Conservation (phyloP, 2,329 filamentous ascomycete genomes). For the Stachybotrys chlorohalonatus region DNA sequence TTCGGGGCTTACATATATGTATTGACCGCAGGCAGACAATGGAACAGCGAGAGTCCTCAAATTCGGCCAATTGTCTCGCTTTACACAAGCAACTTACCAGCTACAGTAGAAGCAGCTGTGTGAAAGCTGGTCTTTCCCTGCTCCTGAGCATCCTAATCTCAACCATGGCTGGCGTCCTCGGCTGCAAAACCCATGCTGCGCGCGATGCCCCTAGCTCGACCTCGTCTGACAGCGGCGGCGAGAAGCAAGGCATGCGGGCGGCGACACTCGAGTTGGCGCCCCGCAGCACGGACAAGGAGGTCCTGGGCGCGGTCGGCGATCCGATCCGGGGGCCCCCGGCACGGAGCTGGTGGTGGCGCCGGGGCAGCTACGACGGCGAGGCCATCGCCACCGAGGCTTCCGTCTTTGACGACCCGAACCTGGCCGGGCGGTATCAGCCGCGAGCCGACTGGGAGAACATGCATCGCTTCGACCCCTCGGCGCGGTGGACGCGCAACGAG, state of each 20-base stretch:
- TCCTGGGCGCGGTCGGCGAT: neutral
- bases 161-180: neutral
- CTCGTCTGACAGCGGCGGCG: neutral
- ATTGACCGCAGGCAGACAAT: neutral
- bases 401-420: slow-evolving; percentile 33
- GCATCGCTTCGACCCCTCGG: slow-evolving; percentile 37
- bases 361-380: neutral
- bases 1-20: neutral
- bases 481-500: slow-evolving; percentile 32
- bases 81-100: no score
- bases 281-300: neutral
- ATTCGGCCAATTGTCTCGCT: no score
- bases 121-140: no score
- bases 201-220: neutral
- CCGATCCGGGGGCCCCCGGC: no score
- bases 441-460: slow-evolving; percentile 27
- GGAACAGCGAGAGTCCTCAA: no score
- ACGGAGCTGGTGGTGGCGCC: neutral
- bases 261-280: neutral
- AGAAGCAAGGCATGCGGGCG: neutral
- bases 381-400: slow-evolving; percentile 30
- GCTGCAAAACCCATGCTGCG: neutral
- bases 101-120: no score
- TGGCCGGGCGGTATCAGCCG: slow-evolving; percentile 25
- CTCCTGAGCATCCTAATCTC: neutral